Conservation (phyloP, 1,139 yeast species). For the Geotrichum cucujoidarum region DNA sequence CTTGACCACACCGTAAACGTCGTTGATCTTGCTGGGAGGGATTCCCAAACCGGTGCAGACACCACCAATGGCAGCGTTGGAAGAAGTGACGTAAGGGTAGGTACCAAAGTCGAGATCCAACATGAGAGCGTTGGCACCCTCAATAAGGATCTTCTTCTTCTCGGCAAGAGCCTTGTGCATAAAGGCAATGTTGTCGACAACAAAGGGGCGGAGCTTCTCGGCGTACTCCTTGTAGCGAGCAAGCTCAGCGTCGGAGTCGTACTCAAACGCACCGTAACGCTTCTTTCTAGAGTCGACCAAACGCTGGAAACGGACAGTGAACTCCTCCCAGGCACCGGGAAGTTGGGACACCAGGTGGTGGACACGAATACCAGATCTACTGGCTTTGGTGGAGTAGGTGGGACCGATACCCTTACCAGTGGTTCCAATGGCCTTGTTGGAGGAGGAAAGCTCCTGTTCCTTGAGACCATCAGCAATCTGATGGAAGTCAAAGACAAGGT, state of each 20-base stretch:
- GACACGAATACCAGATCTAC: conserved; percentile 93
- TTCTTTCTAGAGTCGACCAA: conserved; percentile 73
- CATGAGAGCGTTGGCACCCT: conserved; percentile 98
- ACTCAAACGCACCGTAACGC: conserved; percentile 91
- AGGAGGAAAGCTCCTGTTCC: conserved; percentile 81
- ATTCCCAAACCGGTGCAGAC: conserved; percentile 94
- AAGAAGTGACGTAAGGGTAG: conserved; percentile 94
- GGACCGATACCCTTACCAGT: conserved; percentile 99
- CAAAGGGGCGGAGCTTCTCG: conserved; percentile 77
- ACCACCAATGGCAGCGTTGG: conserved; percentile 96
- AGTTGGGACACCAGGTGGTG: conserved; percentile 90
- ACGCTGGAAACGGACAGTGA: conserved; percentile 71
- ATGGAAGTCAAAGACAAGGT: conserved; percentile 94
- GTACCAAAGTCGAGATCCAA: conserved; percentile 97
- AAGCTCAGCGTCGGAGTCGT: conserved; percentile 76
- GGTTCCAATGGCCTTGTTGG: conserved; percentile 92
- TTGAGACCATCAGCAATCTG: conserved; percentile 93
- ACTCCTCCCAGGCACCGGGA: conserved; percentile 90
- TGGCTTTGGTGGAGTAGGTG: conserved; percentile 92
- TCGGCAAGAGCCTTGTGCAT: conserved; percentile 76
- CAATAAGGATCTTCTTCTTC: conserved; percentile 84
- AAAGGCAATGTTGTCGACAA: conserved; percentile 85
- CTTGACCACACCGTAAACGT: conserved; percentile 92
- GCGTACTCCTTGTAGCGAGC: conserved; percentile 69
- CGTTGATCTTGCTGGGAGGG: conserved; percentile 76